A percentile compares a stretch with the other conserved stretches of the same genome.
Conservation (phyloP, 208 protist species). For the Trypanosoma mega region DNA sequence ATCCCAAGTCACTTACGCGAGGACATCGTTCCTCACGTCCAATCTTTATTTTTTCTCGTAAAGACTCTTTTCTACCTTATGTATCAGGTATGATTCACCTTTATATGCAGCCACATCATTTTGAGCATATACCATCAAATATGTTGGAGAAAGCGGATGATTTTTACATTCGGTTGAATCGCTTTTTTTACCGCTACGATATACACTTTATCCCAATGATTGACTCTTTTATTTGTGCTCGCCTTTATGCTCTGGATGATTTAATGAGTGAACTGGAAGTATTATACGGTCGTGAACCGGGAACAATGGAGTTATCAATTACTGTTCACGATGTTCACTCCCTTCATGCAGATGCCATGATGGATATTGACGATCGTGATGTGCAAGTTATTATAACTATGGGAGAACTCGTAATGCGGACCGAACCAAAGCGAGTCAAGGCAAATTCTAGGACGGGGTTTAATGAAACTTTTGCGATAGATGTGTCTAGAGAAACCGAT, state of each 20-base stretch:
- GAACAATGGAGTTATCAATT: conserved; percentile 51
- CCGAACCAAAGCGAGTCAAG: conserved; percentile 36
- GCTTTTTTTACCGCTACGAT: conserved; percentile 82
- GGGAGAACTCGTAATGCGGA: conserved; percentile 46
- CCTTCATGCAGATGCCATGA: conserved; percentile 34
- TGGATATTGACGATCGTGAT: conserved; percentile 45
- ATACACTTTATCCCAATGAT: conserved; percentile 49
- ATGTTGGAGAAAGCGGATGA: conserved; percentile 40
- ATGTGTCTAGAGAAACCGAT: conserved; percentile 82
- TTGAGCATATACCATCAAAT: conserved; percentile 45
- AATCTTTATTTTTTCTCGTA: conserved; percentile 59
- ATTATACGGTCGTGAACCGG: conserved; percentile 74
- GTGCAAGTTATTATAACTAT: conserved; percentile 70
- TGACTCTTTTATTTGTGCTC: conserved; percentile 50
- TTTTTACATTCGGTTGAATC: conserved; percentile 68
- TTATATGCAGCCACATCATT: conserved; percentile 49
- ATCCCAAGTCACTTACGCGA: conserved; percentile 41
- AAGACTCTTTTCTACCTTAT: conserved; percentile 29
- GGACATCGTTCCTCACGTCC: conserved; percentile 50
- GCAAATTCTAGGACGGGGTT: conserved; percentile 51
- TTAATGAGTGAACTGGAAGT: conserved; percentile 75
- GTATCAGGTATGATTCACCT: conserved; percentile 63
- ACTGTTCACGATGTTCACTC: conserved; percentile 46
- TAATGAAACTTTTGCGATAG: conserved; percentile 63
- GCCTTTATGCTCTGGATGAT: conserved; percentile 41